phyloP scores from a whole-genome alignment of 176 grass and related monocot species.

The Aegilops tauschii region DNA sequence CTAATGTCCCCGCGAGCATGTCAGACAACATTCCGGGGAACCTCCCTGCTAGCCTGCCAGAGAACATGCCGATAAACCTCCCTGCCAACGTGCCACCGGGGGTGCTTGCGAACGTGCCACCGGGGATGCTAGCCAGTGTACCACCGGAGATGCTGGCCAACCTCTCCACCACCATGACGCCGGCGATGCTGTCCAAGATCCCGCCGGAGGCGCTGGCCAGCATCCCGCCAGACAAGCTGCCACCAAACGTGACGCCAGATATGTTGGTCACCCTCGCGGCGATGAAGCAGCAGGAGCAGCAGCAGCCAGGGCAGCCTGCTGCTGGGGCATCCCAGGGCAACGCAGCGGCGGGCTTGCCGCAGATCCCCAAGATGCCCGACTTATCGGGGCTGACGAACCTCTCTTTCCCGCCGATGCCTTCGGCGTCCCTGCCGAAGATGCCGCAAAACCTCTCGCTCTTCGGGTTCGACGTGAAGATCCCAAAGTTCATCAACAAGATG shows the following conservation, averaged over 20 bases:
- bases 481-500: constrained; percentile 46
- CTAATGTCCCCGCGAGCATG: not conserved
- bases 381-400: constrained; percentile 33
- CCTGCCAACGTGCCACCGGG: constrained; percentile 7
- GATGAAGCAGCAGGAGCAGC: not conserved
- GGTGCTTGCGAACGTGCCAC: not conserved
- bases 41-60: not conserved
- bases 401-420: constrained; percentile 50
- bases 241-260: constrained; percentile 34
- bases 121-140: constrained; percentile 7
- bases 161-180: not conserved
- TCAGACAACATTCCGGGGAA: not conserved
- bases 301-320: not conserved
- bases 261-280: constrained; percentile 27
- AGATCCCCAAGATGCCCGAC: constrained; percentile 47
- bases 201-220: not conserved
- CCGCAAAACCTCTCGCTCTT: constrained; percentile 39
- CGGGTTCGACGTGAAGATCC: constrained; percentile 38
- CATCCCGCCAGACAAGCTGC: constrained; percentile 25
- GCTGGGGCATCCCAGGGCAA: not conserved
- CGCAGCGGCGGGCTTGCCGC: not conserved
- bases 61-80: constrained; percentile 11
- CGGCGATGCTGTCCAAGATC: constrained; percentile 5
- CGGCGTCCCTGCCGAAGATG: constrained; percentile 41
- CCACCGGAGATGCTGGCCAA: constrained; percentile 41